Percentiles rank a stretch among this genome's conserved stretches.
These are phyloP conservation scores for Vigna reflexopilosa DNA, from an alignment of 306 rosid species.

Conservation along the genomic window DNA sequence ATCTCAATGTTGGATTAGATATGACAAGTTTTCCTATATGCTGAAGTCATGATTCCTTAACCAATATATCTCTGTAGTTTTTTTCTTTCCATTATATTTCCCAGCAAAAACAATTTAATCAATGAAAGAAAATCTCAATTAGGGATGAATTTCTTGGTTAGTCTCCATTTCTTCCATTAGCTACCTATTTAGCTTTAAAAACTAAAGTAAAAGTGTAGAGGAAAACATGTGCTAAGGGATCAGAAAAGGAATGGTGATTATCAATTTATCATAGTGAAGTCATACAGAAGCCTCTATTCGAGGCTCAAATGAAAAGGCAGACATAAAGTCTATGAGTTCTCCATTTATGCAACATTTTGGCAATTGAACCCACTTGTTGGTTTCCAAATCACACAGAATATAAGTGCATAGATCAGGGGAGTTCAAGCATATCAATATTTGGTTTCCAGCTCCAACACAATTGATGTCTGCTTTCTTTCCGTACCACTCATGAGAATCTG, in stretches of 20 bases:
- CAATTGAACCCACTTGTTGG: conserved; percentile 72
- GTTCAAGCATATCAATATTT: conserved; percentile 72
- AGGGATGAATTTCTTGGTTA: no score
- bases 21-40: no score
- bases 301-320: conserved; percentile 86
- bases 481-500: conserved; percentile 80
- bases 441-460: conserved; percentile 82
- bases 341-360: conserved; percentile 75
- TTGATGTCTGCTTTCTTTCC: conserved; percentile 85
- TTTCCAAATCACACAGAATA: conserved; percentile 63
- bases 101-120: no score
- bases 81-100: no score
- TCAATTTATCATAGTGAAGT: conserved; percentile 19
- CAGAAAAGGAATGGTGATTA: not conserved
- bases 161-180: not conserved
- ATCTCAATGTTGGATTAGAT: no score
- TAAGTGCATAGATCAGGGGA: conserved; percentile 62
- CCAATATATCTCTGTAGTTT: no score
- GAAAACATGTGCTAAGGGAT: not conserved
- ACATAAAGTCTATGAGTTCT: conserved; percentile 72
- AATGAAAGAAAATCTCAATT: no score
- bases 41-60: no score
- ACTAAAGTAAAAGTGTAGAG: not conserved
- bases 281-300: conserved; percentile 80
- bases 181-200: not conserved